These are phyloP conservation scores for Aspergillus egyptiacus DNA, from an alignment of 495 filamentous ascomycete genomes.

Conservation along the genomic window DNA sequence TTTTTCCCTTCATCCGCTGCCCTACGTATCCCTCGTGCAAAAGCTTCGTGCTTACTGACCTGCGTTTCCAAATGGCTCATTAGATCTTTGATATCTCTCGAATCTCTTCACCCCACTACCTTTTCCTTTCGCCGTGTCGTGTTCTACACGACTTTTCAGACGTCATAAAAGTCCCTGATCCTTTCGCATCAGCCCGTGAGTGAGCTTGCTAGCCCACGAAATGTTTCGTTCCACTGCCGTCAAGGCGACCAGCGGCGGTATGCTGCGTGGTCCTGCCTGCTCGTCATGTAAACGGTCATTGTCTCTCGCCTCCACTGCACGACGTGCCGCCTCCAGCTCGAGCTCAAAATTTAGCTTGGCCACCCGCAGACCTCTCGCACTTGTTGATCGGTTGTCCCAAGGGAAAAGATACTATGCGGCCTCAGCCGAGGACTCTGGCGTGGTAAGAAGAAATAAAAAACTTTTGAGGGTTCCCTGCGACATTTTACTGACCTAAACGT, in stretches of 20 bases:
- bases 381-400: slow-evolving; percentile 35
- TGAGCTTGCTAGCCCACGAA: slow-evolving; percentile 27
- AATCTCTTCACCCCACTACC: background rate
- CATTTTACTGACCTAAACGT: slow-evolving; percentile 23
- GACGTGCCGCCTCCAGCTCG: slow-evolving; percentile 31
- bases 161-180: slow-evolving; percentile 5
- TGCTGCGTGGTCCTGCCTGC: slow-evolving; percentile 47
- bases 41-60: slow-evolving; percentile 22
- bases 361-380: slow-evolving; percentile 36
- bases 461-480: background rate
- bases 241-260: slow-evolving; percentile 46
- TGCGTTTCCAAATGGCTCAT: slow-evolving; percentile 2
- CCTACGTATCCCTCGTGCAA: slow-evolving; percentile 29
- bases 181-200: slow-evolving; percentile 8
- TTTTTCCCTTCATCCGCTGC: slow-evolving; percentile 33
- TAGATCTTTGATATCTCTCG: slow-evolving; percentile 3
- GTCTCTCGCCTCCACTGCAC: slow-evolving; percentile 42
- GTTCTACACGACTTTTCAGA: background rate
- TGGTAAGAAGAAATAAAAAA: slow-evolving; percentile 33
- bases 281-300: slow-evolving; percentile 39
- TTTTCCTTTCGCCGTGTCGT: background rate
- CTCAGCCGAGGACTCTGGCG: slow-evolving; percentile 42
- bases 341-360: slow-evolving; percentile 43
- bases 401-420: slow-evolving; percentile 50
- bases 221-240: slow-evolving; percentile 44